phyloP scores from a whole-genome alignment of 805 yeast genomes.

The Brettanomyces bruxellensis region DNA sequence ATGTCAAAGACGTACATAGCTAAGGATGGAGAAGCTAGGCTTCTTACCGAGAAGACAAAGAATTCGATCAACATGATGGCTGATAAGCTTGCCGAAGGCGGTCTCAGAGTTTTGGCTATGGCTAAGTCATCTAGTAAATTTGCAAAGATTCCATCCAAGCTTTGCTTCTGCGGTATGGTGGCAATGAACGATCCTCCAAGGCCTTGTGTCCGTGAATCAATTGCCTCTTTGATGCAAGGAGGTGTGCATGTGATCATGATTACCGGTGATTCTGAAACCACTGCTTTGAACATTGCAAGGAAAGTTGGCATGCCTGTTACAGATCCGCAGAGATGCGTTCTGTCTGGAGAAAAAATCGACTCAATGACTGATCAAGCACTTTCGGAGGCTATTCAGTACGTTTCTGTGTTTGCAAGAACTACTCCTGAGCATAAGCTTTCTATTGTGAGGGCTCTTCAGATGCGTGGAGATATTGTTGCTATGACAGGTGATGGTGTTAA shows the following conservation, averaged over 20 bases:
- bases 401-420: slow-evolving; percentile 88
- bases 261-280: slow-evolving; percentile 87
- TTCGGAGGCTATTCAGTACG: slow-evolving; percentile 67
- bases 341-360: slow-evolving; percentile 82
- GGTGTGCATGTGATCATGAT: slow-evolving; percentile 98
- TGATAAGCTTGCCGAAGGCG: slow-evolving; percentile 62
- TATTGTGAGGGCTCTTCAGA: slow-evolving; percentile 82
- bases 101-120: slow-evolving; percentile 78
- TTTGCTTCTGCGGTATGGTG: slow-evolving; percentile 75
- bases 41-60: slow-evolving; percentile 41
- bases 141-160: slow-evolving; percentile 40
- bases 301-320: slow-evolving; percentile 83
- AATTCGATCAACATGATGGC: slow-evolving; percentile 48
- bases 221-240: slow-evolving; percentile 71
- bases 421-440: slow-evolving; percentile 90
- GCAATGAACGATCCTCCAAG: slow-evolving; percentile 99
- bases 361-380: slow-evolving; percentile 62
- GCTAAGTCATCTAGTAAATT: slow-evolving; percentile 43
- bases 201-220: slow-evolving; percentile 68
- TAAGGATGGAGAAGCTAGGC: slow-evolving; percentile 46
- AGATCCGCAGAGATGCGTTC: slow-evolving; percentile 55
- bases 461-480: slow-evolving; percentile 91
- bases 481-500: slow-evolving; percentile 99
- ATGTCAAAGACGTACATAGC: slow-evolving; percentile 52
- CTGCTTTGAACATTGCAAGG: slow-evolving; percentile 77